Evolutionary conservation across 2,329 filamentous ascomycete genomes (phyloP).

Genomic region (Alternaria arbusti): DNA sequence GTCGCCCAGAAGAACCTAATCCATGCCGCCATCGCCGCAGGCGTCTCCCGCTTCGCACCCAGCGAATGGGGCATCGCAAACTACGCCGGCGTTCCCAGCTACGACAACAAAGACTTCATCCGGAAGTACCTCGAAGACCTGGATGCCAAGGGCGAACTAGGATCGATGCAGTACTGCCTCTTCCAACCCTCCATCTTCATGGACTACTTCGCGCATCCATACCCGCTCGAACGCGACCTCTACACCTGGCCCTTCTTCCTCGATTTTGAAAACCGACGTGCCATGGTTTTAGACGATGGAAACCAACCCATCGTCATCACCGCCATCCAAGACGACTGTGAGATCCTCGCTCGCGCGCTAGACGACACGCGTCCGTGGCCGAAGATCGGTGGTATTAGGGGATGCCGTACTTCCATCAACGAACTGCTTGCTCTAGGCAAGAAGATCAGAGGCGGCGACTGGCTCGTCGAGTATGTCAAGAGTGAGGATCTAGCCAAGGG

Average conservation of each 20-base stretch:
- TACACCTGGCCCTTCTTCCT: conserved; percentile 44
- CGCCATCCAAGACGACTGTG: conserved; percentile 30
- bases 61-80: conserved; percentile 41
- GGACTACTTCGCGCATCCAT: conserved; percentile 62
- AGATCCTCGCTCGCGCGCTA: conserved; percentile 35
- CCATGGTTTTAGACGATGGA: conserved; percentile 39
- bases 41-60: conserved; percentile 40
- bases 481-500: conserved; percentile 57
- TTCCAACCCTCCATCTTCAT: conserved; percentile 64
- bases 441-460: conserved; percentile 39
- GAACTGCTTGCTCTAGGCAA: conserved; percentile 39
- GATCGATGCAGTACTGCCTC: conserved; percentile 62
- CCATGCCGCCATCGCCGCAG: conserved; percentile 38
- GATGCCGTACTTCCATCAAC: conserved; percentile 30
- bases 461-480: conserved; percentile 54
- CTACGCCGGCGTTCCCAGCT: conserved; percentile 54
- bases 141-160: conserved; percentile 55
- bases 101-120: conserved; percentile 58
- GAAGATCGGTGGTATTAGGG: conserved; percentile 32
- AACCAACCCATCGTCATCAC: conserved; percentile 37
- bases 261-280: conserved; percentile 34
- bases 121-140: conserved; percentile 59
- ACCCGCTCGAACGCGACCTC: conserved; percentile 56
- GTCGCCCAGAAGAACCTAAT: conserved; percentile 40
- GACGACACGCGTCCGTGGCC: conserved; percentile 37